Evolutionary conservation across 192 early-diverging fungal genomes (phyloP), one percentile per base, ranked within the genome.

Genomic region (Coemansia furcata): DNA sequence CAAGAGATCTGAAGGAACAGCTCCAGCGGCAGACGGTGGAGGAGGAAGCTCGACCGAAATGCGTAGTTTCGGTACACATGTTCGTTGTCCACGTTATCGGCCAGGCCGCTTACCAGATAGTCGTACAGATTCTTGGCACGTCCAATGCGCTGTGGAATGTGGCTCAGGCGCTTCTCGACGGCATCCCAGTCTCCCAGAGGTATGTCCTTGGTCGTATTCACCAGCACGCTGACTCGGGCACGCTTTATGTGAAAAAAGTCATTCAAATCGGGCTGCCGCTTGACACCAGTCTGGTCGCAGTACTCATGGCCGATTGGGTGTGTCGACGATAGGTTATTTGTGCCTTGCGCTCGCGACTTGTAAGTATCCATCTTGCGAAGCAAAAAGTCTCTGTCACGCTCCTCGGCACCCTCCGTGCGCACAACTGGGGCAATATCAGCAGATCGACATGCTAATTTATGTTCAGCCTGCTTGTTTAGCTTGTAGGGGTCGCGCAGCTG

Each of bases 41-140:
- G 71, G 17, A 82, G 43, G 15, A 49, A 71, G 2, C 38, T 50
- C 2, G 75, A 19, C 15, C 68, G 46, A 59, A 82, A 82, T 4
- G 52, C 55, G 36, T 19, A 55, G 62, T 77, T 77, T 3, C 36
- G 12, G 29, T 68, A 77, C 30, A 82, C 69, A 15, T 15, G n/a
- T 0, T 19, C 21, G 38, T 42, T n/a, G 37, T 82, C 80, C 0
- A 71, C 42, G 2, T 55, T 14, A 3, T 65, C 32, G 8, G 65
- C 66, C 40, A 82, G 43, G 15, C 47, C 40, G 4, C 64, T 37
- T 2, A 50, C 62, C 64, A 82, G 40, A 36, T 67, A 72, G 4
- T 52, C 43, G 50, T 69, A 66, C n/a, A 82, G 68, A 12, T 71
- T 67, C 23, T 61, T 50, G 1, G 65, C 39, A 33, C 80, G 80